These are phyloP conservation scores for cucumber (Cucumis sativus) DNA, from an alignment of 306 rosid species.

Conservation along the genomic window Cucumber_9930_V3 NC_026658.2:10999001-10999500, in stretches of 20 bases:
- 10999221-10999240: not conserved
- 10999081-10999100: constrained; percentile 47
- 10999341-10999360: constrained; percentile 50
- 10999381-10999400: constrained; percentile 87
- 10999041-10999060: constrained; percentile 74
- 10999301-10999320: constrained; percentile 35
- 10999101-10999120: constrained; percentile 39
- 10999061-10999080: constrained; percentile 52
- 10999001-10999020: constrained; percentile 30
- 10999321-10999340: constrained; percentile 87
- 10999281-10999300: constrained; percentile 15
- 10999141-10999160: constrained; percentile 53
- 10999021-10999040: constrained; percentile 29
- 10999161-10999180: constrained; percentile 39
- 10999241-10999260: not conserved
- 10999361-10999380: constrained; percentile 59
- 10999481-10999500: constrained; percentile 44
- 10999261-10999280: not conserved
- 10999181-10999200: constrained; percentile 47
- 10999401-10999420: constrained; percentile 56
- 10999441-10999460: not conserved
- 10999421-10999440: not conserved
- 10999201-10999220: constrained; percentile 6
- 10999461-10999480: constrained; percentile 11
- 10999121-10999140: constrained; percentile 44